phyloP scores from a whole-genome alignment of 2,329 filamentous ascomycete genomes.

The Fusarium longipes region DNA sequence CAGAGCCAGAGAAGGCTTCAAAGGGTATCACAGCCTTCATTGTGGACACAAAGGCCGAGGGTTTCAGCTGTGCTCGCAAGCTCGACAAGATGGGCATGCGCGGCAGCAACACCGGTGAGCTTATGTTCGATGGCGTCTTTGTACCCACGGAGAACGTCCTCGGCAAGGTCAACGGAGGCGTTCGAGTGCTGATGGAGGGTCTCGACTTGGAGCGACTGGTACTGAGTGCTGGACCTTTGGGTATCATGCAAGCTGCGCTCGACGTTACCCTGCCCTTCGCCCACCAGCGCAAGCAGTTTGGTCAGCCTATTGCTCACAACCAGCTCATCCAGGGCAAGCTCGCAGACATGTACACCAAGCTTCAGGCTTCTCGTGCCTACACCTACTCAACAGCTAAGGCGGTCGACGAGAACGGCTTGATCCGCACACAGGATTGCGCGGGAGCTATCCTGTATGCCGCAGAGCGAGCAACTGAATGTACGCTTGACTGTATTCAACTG shows the following conservation, averaged over 20 bases:
- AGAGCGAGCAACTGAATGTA: conserved; percentile 87
- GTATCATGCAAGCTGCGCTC: conserved; percentile 92
- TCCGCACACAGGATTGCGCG: conserved; percentile 91
- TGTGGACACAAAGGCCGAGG: conserved; percentile 75
- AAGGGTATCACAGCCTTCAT: conserved; percentile 97
- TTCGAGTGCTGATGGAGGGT: conserved; percentile 94
- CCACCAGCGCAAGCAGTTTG: conserved; percentile 91
- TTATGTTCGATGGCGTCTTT: conserved; percentile 91
- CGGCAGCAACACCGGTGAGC: conserved; percentile 94
- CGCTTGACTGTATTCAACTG: conserved; percentile 89
- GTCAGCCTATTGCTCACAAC: conserved; percentile 85
- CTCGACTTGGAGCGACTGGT: conserved; percentile 94
- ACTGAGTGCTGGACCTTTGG: conserved; percentile 88
- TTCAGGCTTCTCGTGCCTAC: conserved; percentile 85
- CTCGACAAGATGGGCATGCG: conserved; percentile 99
- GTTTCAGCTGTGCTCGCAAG: conserved; percentile 89
- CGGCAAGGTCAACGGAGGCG: conserved; percentile 82
- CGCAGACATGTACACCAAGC: conserved; percentile 97
- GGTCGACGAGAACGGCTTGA: conserved; percentile 79
- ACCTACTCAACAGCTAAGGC: conserved; percentile 84
- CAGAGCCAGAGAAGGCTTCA: conserved; percentile 78
- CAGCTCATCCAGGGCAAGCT: conserved; percentile 93
- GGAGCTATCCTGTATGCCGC: conserved; percentile 94
- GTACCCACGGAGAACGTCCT: conserved; percentile 86
- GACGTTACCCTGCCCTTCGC: conserved; percentile 90